Evolutionary conservation across 2,329 filamentous ascomycete genomes (phyloP).

Genomic region (Teratosphaeria destructans): DNA sequence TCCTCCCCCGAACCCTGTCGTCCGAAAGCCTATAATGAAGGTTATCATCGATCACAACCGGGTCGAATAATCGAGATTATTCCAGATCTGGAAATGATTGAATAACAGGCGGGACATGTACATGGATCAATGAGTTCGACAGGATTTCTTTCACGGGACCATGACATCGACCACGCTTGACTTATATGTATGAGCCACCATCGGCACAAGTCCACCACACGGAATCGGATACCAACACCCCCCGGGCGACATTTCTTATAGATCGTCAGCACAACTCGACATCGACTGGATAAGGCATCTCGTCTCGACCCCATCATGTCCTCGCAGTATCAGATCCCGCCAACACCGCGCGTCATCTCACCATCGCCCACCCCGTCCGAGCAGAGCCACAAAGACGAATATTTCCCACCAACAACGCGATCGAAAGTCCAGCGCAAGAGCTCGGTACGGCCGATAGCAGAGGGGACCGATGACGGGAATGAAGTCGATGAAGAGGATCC

Average conservation of each 20-base stretch:
- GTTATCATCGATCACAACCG: background rate
- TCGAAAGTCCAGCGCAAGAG: constrained; percentile 25
- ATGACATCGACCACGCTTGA: background rate
- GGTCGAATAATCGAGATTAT: no score
- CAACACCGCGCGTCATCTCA: constrained; percentile 78
- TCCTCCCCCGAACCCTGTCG: background rate
- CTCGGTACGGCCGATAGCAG: constrained; percentile 51
- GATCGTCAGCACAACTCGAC: no score
- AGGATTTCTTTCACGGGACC: background rate
- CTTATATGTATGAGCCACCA: background rate
- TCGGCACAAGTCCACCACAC: background rate
- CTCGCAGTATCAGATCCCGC: constrained; percentile 52
- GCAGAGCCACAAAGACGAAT: constrained; percentile 43
- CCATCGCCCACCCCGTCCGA: constrained; percentile 70
- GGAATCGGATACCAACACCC: background rate
- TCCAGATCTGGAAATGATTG: background rate
- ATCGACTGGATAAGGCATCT: no score
- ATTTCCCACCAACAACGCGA: constrained; percentile 66
- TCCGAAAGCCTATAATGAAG: background rate
- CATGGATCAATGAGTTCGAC: background rate
- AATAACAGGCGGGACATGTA: background rate
- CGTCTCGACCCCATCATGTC: constrained; percentile 8
- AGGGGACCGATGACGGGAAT: constrained; percentile 34
- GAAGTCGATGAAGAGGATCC: constrained; percentile 42
- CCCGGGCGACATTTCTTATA: background rate